phyloP scores from a whole-genome alignment of 2,329 filamentous ascomycete species.

The Cladophialophora psammophila region DNA sequence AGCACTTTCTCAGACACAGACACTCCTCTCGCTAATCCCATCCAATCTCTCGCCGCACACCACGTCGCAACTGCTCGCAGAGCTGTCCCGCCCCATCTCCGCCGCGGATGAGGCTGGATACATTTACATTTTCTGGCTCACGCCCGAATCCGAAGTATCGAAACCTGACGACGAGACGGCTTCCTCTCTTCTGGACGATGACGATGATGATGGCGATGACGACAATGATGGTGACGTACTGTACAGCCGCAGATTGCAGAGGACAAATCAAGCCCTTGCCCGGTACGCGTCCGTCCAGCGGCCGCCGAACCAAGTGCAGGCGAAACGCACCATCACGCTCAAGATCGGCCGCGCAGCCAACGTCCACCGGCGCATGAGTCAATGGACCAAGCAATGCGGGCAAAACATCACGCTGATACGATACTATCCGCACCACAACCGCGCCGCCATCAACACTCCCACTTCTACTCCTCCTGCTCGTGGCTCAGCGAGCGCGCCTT shows the following conservation, averaged over 20 bases:
- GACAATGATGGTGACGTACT: constrained; percentile 11
- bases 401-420: constrained; percentile 86
- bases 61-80: constrained; percentile 73
- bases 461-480: neutral
- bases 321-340: constrained; percentile 68
- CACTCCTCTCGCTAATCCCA: constrained; percentile 73
- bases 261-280: constrained; percentile 48
- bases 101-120: constrained; percentile 81
- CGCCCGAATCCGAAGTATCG: constrained; percentile 66
- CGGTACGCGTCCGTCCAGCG: constrained; percentile 42
- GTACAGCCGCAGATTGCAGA: constrained; percentile 37
- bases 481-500: constrained; percentile 24
- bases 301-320: constrained; percentile 41
- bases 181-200: constrained; percentile 61
- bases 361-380: constrained; percentile 86
- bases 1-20: constrained; percentile 49
- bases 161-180: constrained; percentile 66
- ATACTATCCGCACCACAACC: constrained; percentile 81
- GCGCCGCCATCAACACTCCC: constrained; percentile 33
- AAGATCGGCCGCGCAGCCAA: constrained; percentile 76
- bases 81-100: constrained; percentile 78
- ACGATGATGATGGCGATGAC: constrained; percentile 42
- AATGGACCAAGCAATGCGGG: constrained; percentile 93
- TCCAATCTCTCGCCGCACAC: constrained; percentile 70
- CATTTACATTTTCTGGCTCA: constrained; percentile 99